A percentile compares a stretch with the other conserved stretches of the same genome.
Conservation (phyloP, 2,329 filamentous ascomycete species). For the Magnaporthiopsis poae region DNA sequence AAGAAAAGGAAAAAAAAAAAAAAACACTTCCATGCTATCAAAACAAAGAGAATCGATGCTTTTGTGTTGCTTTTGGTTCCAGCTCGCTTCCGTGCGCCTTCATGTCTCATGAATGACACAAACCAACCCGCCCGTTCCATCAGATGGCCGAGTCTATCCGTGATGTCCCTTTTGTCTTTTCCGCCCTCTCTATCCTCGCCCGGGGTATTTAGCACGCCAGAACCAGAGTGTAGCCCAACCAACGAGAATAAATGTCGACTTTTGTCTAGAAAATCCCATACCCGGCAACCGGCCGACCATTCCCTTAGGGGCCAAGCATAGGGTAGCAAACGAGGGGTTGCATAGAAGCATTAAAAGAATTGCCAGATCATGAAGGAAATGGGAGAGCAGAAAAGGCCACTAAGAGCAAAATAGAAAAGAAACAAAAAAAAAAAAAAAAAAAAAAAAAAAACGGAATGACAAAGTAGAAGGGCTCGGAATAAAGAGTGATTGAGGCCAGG, state of each 20-base stretch:
- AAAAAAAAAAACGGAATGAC: not conserved
- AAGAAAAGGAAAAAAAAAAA: not conserved
- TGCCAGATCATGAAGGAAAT: not conserved
- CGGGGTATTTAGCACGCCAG: slow-evolving; percentile 3
- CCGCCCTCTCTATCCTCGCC: not conserved
- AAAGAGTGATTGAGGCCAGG: slow-evolving; percentile 6
- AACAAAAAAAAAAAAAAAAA: not conserved
- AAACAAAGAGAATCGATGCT: not conserved
- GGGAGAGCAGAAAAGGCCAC: not conserved
- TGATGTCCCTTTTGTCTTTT: not conserved
- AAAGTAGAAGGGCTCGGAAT: not conserved
- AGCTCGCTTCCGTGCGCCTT: not conserved
- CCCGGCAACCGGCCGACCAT: not conserved
- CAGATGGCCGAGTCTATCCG: not conserved
- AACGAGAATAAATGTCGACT: slow-evolving; percentile 2
- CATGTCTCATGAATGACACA: not conserved
- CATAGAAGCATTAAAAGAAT: not conserved
- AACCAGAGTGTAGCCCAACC: slow-evolving; percentile 5
- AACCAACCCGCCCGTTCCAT: not conserved
- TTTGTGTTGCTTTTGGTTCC: not conserved
- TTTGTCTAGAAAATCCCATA: slow-evolving; percentile 3
- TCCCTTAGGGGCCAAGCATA: not conserved
- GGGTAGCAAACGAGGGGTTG: not conserved
- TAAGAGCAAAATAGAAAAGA: not conserved
- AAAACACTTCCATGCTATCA: not conserved